Evolutionary conservation across 176 grass and related monocot genomes (phyloP), one percentile per base, ranked within the genome.

Genomic region (Aegilops tauschii): DNA sequence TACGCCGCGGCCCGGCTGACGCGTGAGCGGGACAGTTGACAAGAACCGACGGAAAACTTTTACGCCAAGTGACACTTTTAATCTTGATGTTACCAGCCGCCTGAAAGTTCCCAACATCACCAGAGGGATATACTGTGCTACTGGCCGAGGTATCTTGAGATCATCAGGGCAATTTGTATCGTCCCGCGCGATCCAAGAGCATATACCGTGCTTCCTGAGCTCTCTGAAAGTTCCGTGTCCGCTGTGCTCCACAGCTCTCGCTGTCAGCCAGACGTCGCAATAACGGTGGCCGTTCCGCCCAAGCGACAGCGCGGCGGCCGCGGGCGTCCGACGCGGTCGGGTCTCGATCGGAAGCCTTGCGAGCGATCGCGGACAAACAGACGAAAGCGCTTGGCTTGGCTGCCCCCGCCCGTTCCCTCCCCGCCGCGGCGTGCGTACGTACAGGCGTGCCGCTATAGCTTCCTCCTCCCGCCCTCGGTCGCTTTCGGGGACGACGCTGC

Each of bases 381-480:
- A 16, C 32, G 67, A 67, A 71, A 79, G 65, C 58, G 31, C 49
- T 80, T 3, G 85, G 31, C 49, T 90, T 13, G 85, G 80, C 89
- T 49, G 76, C 35, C 86, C 86, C 89, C 85, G 89, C 80, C 80
- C 78, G 58, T 67, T 74, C 80, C 83, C 71, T 69, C 62, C 32
- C 49, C 37, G 18, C 63, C 50, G 69, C 80, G 52, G 40, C 67
- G 67, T 82, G 52, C 81, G 80, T 72, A 16, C 80, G 80, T 42
- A 0, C 66, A 59, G 74, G 32, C 16, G 28, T 31, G 1, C 50
- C 50, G 50, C 30, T 7, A 44, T 34, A 6, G 6, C 17, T 50
- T 23, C 23, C 28, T 25, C 29, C n/a, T 20, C 59, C 23, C 35
- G 61, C 8, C 56, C 3, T 25, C 18, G 18, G 12, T 85, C 83